Percentiles rank a stretch among this genome's conserved stretches.
Evolutionary conservation across 2,329 filamentous ascomycete species (phyloP).

Genomic region (Claviceps capensis): DNA sequence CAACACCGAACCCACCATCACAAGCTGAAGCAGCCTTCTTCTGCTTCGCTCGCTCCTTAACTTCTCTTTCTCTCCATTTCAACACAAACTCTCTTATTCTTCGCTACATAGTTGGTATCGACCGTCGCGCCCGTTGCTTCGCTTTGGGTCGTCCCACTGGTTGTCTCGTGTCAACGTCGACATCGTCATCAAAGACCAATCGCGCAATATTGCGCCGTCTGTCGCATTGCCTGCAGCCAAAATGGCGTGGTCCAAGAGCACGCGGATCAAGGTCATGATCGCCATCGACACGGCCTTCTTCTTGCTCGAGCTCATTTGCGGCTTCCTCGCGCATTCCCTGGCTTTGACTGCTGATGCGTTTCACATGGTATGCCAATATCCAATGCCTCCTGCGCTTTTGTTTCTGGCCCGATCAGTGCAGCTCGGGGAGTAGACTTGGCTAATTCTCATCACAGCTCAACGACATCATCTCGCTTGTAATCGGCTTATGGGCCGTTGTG

Average conservation of each 20-base stretch:
- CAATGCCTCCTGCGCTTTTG: background rate
- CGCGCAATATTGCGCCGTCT: background rate
- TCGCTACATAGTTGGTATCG: no score
- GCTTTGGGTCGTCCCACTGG: background rate
- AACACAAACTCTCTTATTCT: background rate
- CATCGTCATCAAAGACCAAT: background rate
- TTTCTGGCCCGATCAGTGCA: background rate
- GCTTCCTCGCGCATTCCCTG: conserved; percentile 79
- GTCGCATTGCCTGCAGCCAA: conserved; percentile 9
- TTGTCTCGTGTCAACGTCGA: background rate
- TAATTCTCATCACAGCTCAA: conserved; percentile 52
- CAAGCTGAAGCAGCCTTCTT: no score
- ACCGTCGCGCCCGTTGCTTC: background rate
- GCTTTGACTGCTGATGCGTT: conserved; percentile 94
- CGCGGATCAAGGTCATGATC: conserved; percentile 84
- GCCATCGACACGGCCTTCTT: conserved; percentile 85
- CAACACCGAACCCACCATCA: no score
- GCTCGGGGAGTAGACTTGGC: background rate
- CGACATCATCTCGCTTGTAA: conserved; percentile 86
- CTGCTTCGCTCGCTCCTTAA: no score
- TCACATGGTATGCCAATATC: conserved; percentile 58
- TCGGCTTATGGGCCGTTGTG: conserved; percentile 90
- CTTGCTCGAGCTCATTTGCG: conserved; percentile 71
- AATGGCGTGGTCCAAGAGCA: conserved; percentile 87
- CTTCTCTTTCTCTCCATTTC: no score